A percentile compares a stretch with the other conserved stretches of the same genome.
These are phyloP conservation scores for Phytophthora agathidicida DNA, from an alignment of 352 stramenopile genomes.

Conservation along the genomic window DNA sequence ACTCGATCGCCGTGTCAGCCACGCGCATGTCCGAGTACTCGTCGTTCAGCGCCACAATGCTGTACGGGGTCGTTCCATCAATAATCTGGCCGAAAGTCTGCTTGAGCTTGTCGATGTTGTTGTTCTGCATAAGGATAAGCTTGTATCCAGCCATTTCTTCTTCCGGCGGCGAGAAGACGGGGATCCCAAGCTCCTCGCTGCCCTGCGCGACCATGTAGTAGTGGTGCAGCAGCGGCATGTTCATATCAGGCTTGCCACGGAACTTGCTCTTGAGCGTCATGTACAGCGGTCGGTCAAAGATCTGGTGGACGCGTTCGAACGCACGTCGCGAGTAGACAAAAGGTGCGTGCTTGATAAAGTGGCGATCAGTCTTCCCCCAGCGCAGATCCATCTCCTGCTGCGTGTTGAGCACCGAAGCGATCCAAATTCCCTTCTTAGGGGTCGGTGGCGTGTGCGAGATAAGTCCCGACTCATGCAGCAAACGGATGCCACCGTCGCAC, in stretches of 20 bases:
- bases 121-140: slow-evolving; percentile 84
- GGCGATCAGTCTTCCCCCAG: slow-evolving; percentile 75
- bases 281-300: slow-evolving; percentile 84
- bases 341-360: slow-evolving; percentile 91
- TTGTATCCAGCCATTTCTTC: slow-evolving; percentile 87
- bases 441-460: slow-evolving; percentile 81
- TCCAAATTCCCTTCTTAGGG: slow-evolving; percentile 88
- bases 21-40: slow-evolving; percentile 87
- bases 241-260: slow-evolving; percentile 86
- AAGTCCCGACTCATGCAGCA: slow-evolving; percentile 76
- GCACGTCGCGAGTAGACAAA: slow-evolving; percentile 88
- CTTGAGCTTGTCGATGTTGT: slow-evolving; percentile 79
- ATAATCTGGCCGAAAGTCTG: slow-evolving; percentile 72
- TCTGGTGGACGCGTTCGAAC: slow-evolving; percentile 88
- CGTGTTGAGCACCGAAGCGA: slow-evolving; percentile 88
- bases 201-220: slow-evolving; percentile 90
- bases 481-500: slow-evolving; percentile 83
- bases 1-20: slow-evolving; percentile 69
- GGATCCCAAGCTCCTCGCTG: slow-evolving; percentile 79
- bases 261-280: slow-evolving; percentile 89
- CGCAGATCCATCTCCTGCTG: slow-evolving; percentile 88
- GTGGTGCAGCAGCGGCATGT: slow-evolving; percentile 87
- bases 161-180: slow-evolving; percentile 70
- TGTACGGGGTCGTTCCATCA: slow-evolving; percentile 66
- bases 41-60: slow-evolving; percentile 87